A percentile compares a stretch with the other conserved stretches of the same genome.
Conservation (phyloP, 2,329 filamentous ascomycete genomes). For the Colletotrichum magnum region DNA sequence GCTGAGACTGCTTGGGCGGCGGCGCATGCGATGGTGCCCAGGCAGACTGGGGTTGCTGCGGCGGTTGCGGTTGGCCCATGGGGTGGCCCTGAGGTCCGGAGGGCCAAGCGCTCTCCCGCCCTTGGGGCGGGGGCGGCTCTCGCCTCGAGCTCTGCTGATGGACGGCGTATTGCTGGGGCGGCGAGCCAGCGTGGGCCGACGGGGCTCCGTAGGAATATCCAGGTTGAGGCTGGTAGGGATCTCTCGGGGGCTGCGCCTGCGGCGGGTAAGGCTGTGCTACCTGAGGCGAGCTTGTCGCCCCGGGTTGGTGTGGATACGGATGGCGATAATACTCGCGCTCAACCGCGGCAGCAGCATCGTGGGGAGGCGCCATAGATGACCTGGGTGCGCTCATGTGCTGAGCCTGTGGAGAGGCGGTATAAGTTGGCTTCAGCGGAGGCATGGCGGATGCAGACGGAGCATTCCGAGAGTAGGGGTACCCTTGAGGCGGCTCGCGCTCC, state of each 20-base stretch:
- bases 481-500: constrained; percentile 64
- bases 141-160: constrained; percentile 62
- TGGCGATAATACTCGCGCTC: constrained; percentile 67
- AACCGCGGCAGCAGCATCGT: constrained; percentile 54
- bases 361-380: constrained; percentile 56
- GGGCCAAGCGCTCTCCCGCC: constrained; percentile 55
- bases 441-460: constrained; percentile 60
- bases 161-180: constrained; percentile 68
- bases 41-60: constrained; percentile 48
- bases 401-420: constrained; percentile 65
- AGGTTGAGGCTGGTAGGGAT: constrained; percentile 59
- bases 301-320: constrained; percentile 52
- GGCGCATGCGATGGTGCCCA: constrained; percentile 54
- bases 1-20: constrained; percentile 48
- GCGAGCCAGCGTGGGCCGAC: constrained; percentile 61
- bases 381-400: constrained; percentile 63
- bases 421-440: constrained; percentile 68
- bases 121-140: constrained; percentile 54
- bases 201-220: constrained; percentile 57
- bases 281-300: constrained; percentile 62
- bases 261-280: constrained; percentile 62
- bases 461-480: constrained; percentile 61
- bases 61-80: constrained; percentile 46
- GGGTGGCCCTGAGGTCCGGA: constrained; percentile 44
- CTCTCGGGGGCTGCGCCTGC: constrained; percentile 53